Percentiles rank a stretch among this genome's conserved stretches.
Conservation (phyloP, 169 alveolate species). For the Theileria sp. region DNA sequence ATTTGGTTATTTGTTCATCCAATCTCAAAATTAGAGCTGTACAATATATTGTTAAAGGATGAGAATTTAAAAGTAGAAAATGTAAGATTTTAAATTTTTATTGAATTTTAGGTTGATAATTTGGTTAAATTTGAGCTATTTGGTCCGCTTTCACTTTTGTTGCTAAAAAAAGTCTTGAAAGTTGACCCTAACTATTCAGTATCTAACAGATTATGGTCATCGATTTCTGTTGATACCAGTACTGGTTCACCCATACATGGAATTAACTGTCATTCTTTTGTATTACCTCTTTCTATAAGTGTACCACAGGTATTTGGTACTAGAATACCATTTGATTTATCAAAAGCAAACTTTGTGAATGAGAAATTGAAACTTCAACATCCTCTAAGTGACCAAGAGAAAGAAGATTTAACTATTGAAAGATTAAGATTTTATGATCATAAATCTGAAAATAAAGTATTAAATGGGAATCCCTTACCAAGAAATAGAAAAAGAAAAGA, state of each 20-base stretch:
- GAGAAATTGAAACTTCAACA: neutral
- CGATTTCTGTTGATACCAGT: slow-evolving; percentile 2
- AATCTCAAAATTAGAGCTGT: slow-evolving; percentile 29
- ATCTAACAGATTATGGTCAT: slow-evolving; percentile 41
- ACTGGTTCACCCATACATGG: neutral
- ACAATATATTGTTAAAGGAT: slow-evolving; percentile 1
- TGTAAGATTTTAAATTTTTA: neutral
- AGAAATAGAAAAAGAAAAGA: slow-evolving; percentile 17
- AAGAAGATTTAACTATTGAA: slow-evolving; percentile 8
- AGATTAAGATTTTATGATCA: neutral
- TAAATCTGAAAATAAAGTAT: slow-evolving; percentile 3
- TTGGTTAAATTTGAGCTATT: slow-evolving; percentile 46
- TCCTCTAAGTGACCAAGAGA: neutral
- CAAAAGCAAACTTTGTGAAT: neutral
- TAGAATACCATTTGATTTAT: slow-evolving; percentile 23
- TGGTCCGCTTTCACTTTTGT: slow-evolving; percentile 50
- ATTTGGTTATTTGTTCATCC: slow-evolving; percentile 66
- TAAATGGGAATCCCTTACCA: slow-evolving; percentile 33
- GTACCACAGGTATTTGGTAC: slow-evolving; percentile 36
- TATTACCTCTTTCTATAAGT: slow-evolving; percentile 34
- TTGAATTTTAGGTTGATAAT: slow-evolving; percentile 15
- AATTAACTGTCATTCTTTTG: slow-evolving; percentile 12
- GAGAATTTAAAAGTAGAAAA: neutral
- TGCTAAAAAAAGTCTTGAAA: slow-evolving; percentile 29
- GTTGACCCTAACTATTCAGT: slow-evolving; percentile 28